A percentile compares a stretch with the other conserved stretches of the same genome.
phyloP scores from a whole-genome alignment of 2,329 filamentous ascomycete genomes.

The Neonectria ditissima region DNA sequence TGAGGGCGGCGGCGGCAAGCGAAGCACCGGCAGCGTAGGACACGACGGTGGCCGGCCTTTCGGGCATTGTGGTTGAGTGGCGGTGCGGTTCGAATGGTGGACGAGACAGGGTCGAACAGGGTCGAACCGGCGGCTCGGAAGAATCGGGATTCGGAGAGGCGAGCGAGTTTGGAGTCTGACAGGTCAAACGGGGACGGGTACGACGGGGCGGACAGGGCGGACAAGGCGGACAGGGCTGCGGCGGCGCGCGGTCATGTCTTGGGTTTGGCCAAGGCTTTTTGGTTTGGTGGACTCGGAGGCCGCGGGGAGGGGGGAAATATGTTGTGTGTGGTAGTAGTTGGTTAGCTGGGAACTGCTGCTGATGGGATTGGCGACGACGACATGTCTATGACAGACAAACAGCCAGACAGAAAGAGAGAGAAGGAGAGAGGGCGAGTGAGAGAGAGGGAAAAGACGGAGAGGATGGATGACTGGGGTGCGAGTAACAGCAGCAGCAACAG shows the following conservation, averaged over 20 bases:
- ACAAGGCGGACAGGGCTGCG: not conserved
- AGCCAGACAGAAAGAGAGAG: too few relatives aligned
- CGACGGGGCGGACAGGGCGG: slow-evolving; percentile 26
- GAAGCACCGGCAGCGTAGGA: slow-evolving; percentile 96
- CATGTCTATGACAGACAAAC: slow-evolving; percentile 34
- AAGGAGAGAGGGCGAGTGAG: not conserved
- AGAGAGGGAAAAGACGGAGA: not conserved
- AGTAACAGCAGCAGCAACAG: slow-evolving; percentile 1
- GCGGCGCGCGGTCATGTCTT: slow-evolving; percentile 41
- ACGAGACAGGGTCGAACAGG: slow-evolving; percentile 14
- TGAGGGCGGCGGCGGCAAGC: slow-evolving; percentile 91
- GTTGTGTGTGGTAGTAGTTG: too few relatives aligned
- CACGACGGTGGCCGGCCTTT: slow-evolving; percentile 62
- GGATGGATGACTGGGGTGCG: not conserved
- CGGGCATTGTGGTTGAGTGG: slow-evolving; percentile 47
- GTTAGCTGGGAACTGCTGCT: slow-evolving; percentile 20
- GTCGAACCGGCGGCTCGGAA: slow-evolving; percentile 37
- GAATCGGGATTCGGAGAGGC: slow-evolving; percentile 31
- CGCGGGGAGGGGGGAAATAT: not conserved
- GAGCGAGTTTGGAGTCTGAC: slow-evolving; percentile 39
- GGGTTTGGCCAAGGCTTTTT: too few relatives aligned
- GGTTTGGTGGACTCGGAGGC: slow-evolving; percentile 1
- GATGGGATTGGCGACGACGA: slow-evolving; percentile 15
- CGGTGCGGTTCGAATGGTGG: not conserved
- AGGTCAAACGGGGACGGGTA: slow-evolving; percentile 39